Evolutionary conservation across 2,329 filamentous ascomycete genomes (phyloP), one percentile per base, ranked within the genome.

Genomic region (Cytospora schulzeri): DNA sequence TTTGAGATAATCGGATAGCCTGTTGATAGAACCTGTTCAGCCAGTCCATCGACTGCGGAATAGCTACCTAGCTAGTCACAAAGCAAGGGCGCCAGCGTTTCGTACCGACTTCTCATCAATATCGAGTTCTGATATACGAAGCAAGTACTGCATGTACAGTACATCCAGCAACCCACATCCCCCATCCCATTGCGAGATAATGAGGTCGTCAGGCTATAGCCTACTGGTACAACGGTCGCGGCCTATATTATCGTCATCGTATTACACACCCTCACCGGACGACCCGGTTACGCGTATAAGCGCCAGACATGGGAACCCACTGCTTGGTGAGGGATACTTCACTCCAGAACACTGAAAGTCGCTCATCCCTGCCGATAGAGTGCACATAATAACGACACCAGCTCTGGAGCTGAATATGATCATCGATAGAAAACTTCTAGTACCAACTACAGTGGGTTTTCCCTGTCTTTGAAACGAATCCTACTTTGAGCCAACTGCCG

Each of bases 251-350:
- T 29, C 50, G 19, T 56, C 64, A 57, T 28, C 41, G 31, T 60
- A 63, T 54, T 28, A n/a, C 26, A 35, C 24, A 4, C 24, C 54
- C 29, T 35, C 50, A 35, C 65, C 65, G 58, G 50, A 53, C 45
- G 54, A 65, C 31, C 58, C 62, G 62, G 54, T 60, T 62, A 59
- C 65, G 65, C 65, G 58, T 66, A n/a, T 48, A 53, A 48, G 53
- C 51, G 22, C 54, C 48, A 53, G 50, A n/a, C 38, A 17, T 29
- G 51, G 31, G 51, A 15, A 14, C 7, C 51, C 38, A 52, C 62
- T 22, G 54, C 29, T 22, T 28, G 57, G 60, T 19, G 4, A 8
- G n/a, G 5, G 38, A 19, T 5, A 4, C 33, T 31, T 41, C 15
- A n/a, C 11, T 35, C 33, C 4, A 28, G 51, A 24, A 11, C 53